Conservation (phyloP, 768 basidiomycete species). For the Suillus subaureus region DNA sequence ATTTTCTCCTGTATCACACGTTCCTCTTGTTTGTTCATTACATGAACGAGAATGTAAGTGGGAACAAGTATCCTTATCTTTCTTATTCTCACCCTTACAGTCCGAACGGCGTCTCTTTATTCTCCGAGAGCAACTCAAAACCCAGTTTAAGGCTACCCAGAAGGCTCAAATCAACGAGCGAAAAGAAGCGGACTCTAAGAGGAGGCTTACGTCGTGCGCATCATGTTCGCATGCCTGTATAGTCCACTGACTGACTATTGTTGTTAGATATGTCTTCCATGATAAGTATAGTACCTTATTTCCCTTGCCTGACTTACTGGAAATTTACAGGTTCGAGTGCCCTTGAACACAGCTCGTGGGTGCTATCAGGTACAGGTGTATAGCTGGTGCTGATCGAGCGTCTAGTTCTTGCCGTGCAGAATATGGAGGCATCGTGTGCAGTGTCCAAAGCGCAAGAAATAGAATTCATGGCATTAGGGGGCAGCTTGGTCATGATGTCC, state of each 20-base stretch:
- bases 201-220: constrained; percentile 75
- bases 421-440: constrained; percentile 80
- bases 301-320: constrained; percentile 18
- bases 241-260: constrained; percentile 6
- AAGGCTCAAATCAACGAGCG: constrained; percentile 76
- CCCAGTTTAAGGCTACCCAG: constrained; percentile 70
- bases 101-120: constrained; percentile 68
- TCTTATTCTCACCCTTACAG: constrained; percentile 13
- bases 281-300: constrained; percentile 48
- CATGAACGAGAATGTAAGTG: constrained; percentile 59
- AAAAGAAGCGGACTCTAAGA: constrained; percentile 78
- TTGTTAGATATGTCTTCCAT: constrained; percentile 70
- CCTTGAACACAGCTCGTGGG: constrained; percentile 71
- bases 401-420: constrained; percentile 82
- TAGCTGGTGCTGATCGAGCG: constrained; percentile 10
- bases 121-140: constrained; percentile 74
- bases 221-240: constrained; percentile 25
- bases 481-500: constrained; percentile 86
- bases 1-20: constrained; percentile 75
- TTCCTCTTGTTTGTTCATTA: constrained; percentile 82
- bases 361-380: constrained; percentile 6
- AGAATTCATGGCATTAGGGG: constrained; percentile 85
- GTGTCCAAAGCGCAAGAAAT: constrained; percentile 78
- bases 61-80: neutral
- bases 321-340: constrained; percentile 71